A percentile compares a stretch with the other conserved stretches of the same genome.
Evolutionary conservation across 2,329 filamentous ascomycete genomes (phyloP).

Genomic region (Scorias spongiosa): DNA sequence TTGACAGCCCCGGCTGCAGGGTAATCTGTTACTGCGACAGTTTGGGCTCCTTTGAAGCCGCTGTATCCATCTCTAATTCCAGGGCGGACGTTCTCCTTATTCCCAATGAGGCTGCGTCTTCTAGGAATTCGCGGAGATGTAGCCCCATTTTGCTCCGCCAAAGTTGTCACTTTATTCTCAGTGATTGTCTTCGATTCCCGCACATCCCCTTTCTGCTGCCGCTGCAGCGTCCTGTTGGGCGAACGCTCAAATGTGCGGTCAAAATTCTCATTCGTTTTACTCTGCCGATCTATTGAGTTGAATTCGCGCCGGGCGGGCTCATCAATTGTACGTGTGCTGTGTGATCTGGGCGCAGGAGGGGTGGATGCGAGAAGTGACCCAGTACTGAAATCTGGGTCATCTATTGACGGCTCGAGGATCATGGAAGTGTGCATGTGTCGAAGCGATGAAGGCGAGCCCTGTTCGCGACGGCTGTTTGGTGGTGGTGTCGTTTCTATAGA

Average conservation of each 20-base stretch:
- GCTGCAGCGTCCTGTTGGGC: not conserved
- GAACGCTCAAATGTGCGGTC: not conserved
- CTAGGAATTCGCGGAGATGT: slow-evolving; percentile 1
- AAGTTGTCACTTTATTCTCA: not conserved
- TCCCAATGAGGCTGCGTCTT: slow-evolving; percentile 12
- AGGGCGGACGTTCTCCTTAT: slow-evolving; percentile 16
- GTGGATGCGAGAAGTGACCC: slow-evolving; percentile 33
- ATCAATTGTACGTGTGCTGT: slow-evolving; percentile 21
- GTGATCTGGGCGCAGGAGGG: slow-evolving; percentile 21
- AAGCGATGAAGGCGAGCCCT: slow-evolving; percentile 10
- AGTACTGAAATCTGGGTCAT: slow-evolving; percentile 28
- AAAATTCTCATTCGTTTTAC: slow-evolving; percentile 13
- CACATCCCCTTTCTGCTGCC: not conserved
- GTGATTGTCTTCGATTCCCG: not conserved
- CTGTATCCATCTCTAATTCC: not conserved
- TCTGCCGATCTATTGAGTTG: slow-evolving; percentile 22
- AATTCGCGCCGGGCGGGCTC: slow-evolving; percentile 28
- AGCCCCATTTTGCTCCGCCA: slow-evolving; percentile 1
- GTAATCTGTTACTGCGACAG: slow-evolving; percentile 15
- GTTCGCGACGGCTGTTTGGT: slow-evolving; percentile 13
- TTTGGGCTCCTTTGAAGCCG: slow-evolving; percentile 21
- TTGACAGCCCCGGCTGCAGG: slow-evolving; percentile 6
- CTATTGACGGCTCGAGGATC: slow-evolving; percentile 9
- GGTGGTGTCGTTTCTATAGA: slow-evolving; percentile 29
- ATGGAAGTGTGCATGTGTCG: slow-evolving; percentile 14